These are phyloP conservation scores for Malus hybrid DNA, from an alignment of 331 rosid genomes.

Conservation along the genomic window DNA sequence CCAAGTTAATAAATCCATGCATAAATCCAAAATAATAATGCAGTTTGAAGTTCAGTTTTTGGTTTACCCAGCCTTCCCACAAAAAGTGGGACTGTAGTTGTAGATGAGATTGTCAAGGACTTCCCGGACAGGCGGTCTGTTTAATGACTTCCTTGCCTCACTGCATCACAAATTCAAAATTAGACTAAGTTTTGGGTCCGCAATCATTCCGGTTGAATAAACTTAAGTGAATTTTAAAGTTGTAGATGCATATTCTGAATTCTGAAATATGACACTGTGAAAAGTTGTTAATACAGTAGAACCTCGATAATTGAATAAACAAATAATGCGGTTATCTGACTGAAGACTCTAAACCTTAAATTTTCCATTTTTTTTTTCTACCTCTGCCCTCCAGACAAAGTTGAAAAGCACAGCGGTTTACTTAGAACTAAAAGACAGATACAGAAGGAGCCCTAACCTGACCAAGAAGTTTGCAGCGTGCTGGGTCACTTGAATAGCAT, in stretches of 20 bases:
- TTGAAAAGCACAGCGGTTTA: not conserved
- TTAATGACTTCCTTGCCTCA: constrained; percentile 77
- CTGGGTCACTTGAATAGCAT: constrained; percentile 79
- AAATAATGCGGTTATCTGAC: not conserved
- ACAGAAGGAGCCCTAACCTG: constrained; percentile 52
- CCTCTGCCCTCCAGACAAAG: not conserved
- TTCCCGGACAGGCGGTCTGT: constrained; percentile 47
- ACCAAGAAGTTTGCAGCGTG: constrained; percentile 61
- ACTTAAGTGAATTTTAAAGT: not conserved
- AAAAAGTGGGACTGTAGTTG: constrained; percentile 61
- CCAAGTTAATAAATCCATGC: constrained; percentile 1
- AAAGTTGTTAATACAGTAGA: no score
- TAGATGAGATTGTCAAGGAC: constrained; percentile 70
- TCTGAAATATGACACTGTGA: no score
- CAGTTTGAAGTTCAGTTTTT: not conserved
- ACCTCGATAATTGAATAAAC: not conserved
- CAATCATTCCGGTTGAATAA: not conserved
- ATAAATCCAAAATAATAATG: not conserved
- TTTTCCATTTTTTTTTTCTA: not conserved
- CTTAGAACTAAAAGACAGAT: not conserved
- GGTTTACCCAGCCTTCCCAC: constrained; percentile 76
- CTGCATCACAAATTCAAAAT: constrained; percentile 27
- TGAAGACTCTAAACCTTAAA: not conserved
- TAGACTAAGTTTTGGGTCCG: not conserved
- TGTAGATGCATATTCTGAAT: not conserved